phyloP scores from a whole-genome alignment of 345 rosid species.

The Zanthoxylum bungeanum region DNA sequence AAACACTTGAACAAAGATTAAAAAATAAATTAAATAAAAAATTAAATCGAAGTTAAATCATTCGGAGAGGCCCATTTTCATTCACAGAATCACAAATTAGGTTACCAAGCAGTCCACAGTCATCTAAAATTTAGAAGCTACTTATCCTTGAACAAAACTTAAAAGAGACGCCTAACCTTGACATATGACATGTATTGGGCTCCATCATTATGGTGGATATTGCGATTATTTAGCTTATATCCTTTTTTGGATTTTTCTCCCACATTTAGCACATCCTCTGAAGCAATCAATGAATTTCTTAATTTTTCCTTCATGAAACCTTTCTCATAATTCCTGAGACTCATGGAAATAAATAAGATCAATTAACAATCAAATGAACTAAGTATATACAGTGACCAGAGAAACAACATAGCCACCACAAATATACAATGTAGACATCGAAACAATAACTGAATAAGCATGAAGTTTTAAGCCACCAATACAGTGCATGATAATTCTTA shows the following conservation, averaged over 20 bases:
- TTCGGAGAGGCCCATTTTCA: no score
- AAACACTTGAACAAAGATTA: no score
- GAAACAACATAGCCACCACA: slow-evolving; percentile 8
- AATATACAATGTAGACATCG: background rate
- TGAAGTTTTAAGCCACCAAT: background rate
- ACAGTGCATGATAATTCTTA: background rate
- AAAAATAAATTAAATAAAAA: no score
- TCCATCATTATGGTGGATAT: no score
- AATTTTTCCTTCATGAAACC: slow-evolving; percentile 39
- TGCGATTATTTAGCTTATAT: slow-evolving; percentile 50
- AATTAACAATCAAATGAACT: background rate
- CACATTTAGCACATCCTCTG: slow-evolving; percentile 32
- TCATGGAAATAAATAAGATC: slow-evolving; percentile 17
- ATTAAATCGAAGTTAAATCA: no score
- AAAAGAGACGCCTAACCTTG: no score
- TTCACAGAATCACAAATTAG: no score
- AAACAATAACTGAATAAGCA: background rate
- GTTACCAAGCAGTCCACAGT: no score
- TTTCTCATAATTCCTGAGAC: no score
- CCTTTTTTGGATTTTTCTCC: slow-evolving; percentile 38
- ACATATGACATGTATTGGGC: no score
- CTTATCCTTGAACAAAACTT: no score
- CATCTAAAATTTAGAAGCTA: no score
- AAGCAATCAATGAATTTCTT: slow-evolving; percentile 31
- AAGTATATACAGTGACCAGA: background rate